Percentiles rank a stretch among this genome's conserved stretches.
Evolutionary conservation across 202 grass and related monocot species (phyloP).

Genomic region (Carex sylvatica): DNA sequence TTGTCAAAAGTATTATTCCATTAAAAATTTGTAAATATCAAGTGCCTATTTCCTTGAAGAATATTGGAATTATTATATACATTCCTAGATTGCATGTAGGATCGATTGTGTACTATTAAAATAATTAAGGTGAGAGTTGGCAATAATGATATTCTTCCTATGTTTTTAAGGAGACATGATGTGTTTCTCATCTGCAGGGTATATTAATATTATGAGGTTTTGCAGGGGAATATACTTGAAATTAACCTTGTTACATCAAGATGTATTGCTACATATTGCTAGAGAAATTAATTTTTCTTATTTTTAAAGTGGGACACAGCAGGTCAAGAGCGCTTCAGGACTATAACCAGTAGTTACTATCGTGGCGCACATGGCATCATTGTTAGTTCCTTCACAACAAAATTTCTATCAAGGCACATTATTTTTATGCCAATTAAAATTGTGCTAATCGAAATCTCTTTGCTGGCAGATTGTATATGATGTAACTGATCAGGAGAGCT

Average conservation of each 20-base stretch:
- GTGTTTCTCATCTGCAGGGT: not conserved
- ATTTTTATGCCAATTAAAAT: not conserved
- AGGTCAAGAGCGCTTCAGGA: conserved; percentile 80
- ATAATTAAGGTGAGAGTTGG: not conserved
- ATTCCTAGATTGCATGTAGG: not conserved
- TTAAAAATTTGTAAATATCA: not conserved
- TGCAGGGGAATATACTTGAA: not conserved
- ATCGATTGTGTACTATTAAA: not conserved
- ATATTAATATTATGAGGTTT: not conserved
- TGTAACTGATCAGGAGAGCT: conserved; percentile 70
- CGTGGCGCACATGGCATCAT: conserved; percentile 81
- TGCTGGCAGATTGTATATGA: conserved; percentile 60
- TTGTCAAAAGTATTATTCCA: not conserved
- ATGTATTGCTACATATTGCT: not conserved
- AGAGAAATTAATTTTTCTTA: conserved; percentile 15
- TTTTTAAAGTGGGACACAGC: conserved; percentile 69
- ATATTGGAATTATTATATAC: not conserved
- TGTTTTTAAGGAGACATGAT: not conserved
- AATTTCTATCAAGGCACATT: not conserved
- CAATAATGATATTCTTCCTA: not conserved
- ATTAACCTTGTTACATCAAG: not conserved
- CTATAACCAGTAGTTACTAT: conserved; percentile 83
- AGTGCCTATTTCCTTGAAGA: not conserved
- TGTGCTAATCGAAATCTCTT: conserved; percentile 2
- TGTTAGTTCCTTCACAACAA: conserved; percentile 37